Conservation (phyloP, 306 rosid species). For the Casuarina cunninghamiana region DNA sequence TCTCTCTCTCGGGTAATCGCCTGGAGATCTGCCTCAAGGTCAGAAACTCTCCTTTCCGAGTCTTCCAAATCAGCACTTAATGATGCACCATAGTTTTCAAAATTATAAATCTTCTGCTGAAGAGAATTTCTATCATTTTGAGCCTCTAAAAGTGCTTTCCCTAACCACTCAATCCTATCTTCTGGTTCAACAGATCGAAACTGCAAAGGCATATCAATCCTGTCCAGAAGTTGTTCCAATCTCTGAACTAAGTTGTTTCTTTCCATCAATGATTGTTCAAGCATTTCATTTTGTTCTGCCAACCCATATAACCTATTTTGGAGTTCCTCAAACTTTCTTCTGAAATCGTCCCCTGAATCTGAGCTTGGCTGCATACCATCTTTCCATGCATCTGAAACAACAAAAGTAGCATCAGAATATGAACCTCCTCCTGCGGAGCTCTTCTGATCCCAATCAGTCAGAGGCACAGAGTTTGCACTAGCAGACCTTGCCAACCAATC, state of each 20-base stretch:
- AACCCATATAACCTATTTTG: slow-evolving; percentile 72
- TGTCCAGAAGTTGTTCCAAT: slow-evolving; percentile 88
- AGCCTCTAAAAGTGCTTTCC: slow-evolving; percentile 66
- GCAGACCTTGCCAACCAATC: slow-evolving; percentile 92
- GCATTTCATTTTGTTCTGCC: slow-evolving; percentile 99
- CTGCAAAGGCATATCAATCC: slow-evolving; percentile 78
- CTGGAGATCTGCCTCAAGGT: slow-evolving; percentile 58
- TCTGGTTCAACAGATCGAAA: slow-evolving; percentile 79
- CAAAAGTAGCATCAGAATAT: slow-evolving; percentile 77
- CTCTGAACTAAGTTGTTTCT: slow-evolving; percentile 83
- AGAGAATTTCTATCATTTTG: slow-evolving; percentile 61
- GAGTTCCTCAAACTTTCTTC: slow-evolving; percentile 72
- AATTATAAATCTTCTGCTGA: slow-evolving; percentile 68
- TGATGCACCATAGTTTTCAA: slow-evolving; percentile 64
- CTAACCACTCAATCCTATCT: slow-evolving; percentile 81
- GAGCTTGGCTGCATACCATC: slow-evolving; percentile 60
- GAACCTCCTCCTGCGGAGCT: slow-evolving; percentile 67
- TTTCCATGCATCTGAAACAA: slow-evolving; percentile 69
- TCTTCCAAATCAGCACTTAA: slow-evolving; percentile 78
- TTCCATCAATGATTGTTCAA: slow-evolving; percentile 92
- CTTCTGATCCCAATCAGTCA: slow-evolving; percentile 77
- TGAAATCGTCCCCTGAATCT: slow-evolving; percentile 58
- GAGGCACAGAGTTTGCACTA: slow-evolving; percentile 54
- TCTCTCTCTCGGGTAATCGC: slow-evolving; percentile 52
- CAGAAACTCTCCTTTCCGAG: slow-evolving; percentile 55